Percentiles rank a stretch among this genome's conserved stretches.
phyloP scores from a whole-genome alignment of 164 flowering plant species.

The Saururus chinensis region DNA sequence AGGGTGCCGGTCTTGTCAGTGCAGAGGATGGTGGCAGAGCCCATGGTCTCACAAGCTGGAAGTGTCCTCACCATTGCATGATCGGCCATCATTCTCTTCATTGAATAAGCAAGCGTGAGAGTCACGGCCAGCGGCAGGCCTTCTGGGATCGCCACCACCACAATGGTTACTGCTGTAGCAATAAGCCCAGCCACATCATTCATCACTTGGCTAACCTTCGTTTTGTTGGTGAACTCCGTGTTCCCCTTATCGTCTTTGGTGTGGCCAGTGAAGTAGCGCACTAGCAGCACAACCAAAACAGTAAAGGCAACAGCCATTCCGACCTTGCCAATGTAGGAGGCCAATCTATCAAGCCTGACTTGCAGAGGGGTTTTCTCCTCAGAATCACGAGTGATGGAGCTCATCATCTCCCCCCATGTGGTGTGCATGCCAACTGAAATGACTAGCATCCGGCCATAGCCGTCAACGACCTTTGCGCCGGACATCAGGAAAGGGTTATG shows the following conservation, averaged over 20 bases:
- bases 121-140: slow-evolving; percentile 42
- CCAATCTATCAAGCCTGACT: slow-evolving; percentile 10
- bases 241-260: slow-evolving; percentile 32
- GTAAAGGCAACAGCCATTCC: slow-evolving; percentile 21
- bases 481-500: slow-evolving; percentile 34
- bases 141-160: slow-evolving; percentile 38
- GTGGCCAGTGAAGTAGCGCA: slow-evolving; percentile 76
- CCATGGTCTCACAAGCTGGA: slow-evolving; percentile 80
- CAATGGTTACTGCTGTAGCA: slow-evolving; percentile 14
- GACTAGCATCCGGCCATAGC: slow-evolving; percentile 29
- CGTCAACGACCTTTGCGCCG: slow-evolving; percentile 39
- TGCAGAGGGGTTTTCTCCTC: slow-evolving; percentile 25
- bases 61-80: slow-evolving; percentile 34
- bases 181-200: slow-evolving; percentile 33
- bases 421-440: slow-evolving; percentile 34
- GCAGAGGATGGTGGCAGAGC: slow-evolving; percentile 66
- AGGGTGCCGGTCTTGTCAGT: slow-evolving; percentile 70
- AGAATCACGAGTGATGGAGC: slow-evolving; percentile 20
- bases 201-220: slow-evolving; percentile 38
- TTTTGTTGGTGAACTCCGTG: slow-evolving; percentile 46
- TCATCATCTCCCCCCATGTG: slow-evolving; percentile 32
- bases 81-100: slow-evolving; percentile 26
- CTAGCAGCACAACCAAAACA: slow-evolving; percentile 18
- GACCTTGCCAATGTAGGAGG: slow-evolving; percentile 26
- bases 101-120: slow-evolving; percentile 27